Base-by-base conservation (phyloP, 2,329 filamentous ascomycete species). In the Emydomyces testavorans region DNA sequence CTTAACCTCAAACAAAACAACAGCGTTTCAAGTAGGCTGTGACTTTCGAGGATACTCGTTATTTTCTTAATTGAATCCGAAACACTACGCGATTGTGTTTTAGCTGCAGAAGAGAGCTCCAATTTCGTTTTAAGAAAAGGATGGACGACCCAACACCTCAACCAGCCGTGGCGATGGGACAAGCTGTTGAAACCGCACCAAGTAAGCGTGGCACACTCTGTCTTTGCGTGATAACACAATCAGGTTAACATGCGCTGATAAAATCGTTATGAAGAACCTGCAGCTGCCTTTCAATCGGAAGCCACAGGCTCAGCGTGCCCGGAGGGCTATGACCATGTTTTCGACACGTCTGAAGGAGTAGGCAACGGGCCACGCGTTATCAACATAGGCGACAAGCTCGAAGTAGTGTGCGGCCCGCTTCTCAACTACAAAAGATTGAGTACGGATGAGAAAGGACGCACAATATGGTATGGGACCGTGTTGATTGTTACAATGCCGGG, bases 381-480 rank as follows among this genome's bases (percentile, higher is more conserved):
- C 28, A 53, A 39, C 29, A 21, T 50, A 3, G 48, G 38, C 26
- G 42, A 50, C 4, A 43, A 59, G 35, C 54, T 72, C 49, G 63
- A 70, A 48, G 62, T 72, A 43, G 58, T 71, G 28, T 66, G 70
- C 62, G 63, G 71, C 56, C 65, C 77, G 60, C 58, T 73, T 20
- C 60, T 73, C 53, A 72, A 72, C 53, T 67, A 70, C 62, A 60
- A 72, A 65, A 60, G 65, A 66, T 62, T 71, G 71, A 53, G 47
- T 23, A 58, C 63, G 47, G 57, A 63, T 40, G 54, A 57, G 37
- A 55, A 63, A 32, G 52, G 53, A 8, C 52, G 59, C 21, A 54
- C 60, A 8, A 57, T 59, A 39, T 96, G 90, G 89, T 73, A 85
- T 57, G 89, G 90, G 50, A 94, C 87, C 62, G 84, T 94, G 6